These are phyloP conservation scores for Mrakia gelida DNA, from an alignment of 768 basidiomycete genomes.

Conservation along the genomic window DNA sequence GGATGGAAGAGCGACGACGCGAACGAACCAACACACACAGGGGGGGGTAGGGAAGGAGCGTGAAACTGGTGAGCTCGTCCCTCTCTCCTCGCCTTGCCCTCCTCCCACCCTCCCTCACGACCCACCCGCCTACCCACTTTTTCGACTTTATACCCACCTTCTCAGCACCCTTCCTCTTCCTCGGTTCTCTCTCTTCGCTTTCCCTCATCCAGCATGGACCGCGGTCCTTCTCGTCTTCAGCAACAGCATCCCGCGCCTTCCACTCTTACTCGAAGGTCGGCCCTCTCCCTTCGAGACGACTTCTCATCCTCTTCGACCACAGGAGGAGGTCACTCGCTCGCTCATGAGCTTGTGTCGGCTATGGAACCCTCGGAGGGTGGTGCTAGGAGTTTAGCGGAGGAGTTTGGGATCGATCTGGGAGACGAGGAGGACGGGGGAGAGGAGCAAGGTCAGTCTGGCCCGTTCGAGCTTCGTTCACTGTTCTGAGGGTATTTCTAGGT, in stretches of 20 bases:
- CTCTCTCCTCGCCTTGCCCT: neutral
- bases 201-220: neutral
- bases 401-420: slow-evolving; percentile 16
- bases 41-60: neutral
- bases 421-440: neutral
- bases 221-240: neutral
- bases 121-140: neutral
- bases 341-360: neutral
- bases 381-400: slow-evolving; percentile 13
- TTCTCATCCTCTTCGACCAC: neutral
- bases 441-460: neutral
- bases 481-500: neutral
- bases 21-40: neutral
- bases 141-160: neutral
- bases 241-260: neutral
- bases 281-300: neutral
- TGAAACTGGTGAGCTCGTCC: neutral
- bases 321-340: neutral
- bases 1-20: neutral
- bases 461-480: neutral
- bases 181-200: neutral
- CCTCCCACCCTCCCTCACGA: neutral
- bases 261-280: neutral
- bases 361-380: neutral
- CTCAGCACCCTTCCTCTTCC: neutral